These are phyloP conservation scores for Oryza coarctata DNA, from an alignment of 176 grass and related monocot genomes.

Conservation along the genomic window DNA sequence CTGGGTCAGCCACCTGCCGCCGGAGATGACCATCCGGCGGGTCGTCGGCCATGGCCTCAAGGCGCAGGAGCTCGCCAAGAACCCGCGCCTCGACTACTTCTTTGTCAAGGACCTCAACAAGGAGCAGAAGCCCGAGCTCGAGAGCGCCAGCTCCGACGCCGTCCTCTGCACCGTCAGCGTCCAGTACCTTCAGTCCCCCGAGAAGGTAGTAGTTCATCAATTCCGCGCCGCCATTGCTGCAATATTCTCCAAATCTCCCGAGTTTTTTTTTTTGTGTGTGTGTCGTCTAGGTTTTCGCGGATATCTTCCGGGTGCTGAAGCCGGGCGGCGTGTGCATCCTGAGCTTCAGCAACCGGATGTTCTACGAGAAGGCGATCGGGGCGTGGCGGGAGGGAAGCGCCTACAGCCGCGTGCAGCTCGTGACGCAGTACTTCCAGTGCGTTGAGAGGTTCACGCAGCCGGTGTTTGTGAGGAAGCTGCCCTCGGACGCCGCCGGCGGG, in stretches of 20 bases:
- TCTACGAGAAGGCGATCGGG: constrained; percentile 85
- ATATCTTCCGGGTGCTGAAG: constrained; percentile 86
- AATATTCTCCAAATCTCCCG: not conserved
- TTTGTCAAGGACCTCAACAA: constrained; percentile 88
- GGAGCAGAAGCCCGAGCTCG: constrained; percentile 61
- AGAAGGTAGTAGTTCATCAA: constrained; percentile 46
- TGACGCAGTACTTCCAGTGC: constrained; percentile 79
- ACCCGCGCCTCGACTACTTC: constrained; percentile 72
- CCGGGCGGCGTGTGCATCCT: constrained; percentile 84
- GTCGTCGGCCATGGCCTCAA: constrained; percentile 91
- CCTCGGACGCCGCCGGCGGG: constrained; percentile 31
- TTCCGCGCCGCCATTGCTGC: not conserved
- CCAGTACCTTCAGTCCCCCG: constrained; percentile 79
- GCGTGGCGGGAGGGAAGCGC: constrained; percentile 83
- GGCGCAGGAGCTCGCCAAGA: constrained; percentile 80
- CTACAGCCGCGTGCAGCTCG: constrained; percentile 84
- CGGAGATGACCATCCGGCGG: constrained; percentile 44
- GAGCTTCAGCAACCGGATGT: constrained; percentile 90
- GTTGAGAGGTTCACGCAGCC: constrained; percentile 90
- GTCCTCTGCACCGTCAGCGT: constrained; percentile 84
- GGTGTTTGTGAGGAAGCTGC: constrained; percentile 65
- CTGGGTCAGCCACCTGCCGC: constrained; percentile 92
- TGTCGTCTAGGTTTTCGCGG: constrained; percentile 60
- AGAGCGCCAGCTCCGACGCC: constrained; percentile 52
- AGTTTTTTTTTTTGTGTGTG: no score